A percentile compares a stretch with the other conserved stretches of the same genome.
Evolutionary conservation across 176 grass and related monocot species (phyloP).

Genomic region (Ananas comosus): DNA sequence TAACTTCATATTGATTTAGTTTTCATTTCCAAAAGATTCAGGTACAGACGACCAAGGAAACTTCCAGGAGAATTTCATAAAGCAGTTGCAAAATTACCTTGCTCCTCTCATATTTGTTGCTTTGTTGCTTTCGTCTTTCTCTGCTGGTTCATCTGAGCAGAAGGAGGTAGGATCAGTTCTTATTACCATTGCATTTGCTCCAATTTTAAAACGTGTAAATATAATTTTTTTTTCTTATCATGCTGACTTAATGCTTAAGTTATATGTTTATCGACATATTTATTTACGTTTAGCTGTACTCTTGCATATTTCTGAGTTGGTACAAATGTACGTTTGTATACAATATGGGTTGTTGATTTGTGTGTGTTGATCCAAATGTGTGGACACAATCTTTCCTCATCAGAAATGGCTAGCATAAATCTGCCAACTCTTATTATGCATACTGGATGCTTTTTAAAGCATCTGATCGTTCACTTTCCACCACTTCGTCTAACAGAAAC

Average conservation of each 20-base stretch:
- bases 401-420: no score
- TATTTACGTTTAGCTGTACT: no score
- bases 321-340: no score
- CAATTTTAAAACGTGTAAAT: constrained; percentile 2
- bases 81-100: constrained; percentile 44
- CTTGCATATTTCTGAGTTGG: no score
- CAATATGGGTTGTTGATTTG: neutral
- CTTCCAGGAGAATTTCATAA: constrained; percentile 34
- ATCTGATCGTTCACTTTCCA: no score
- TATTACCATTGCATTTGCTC: neutral
- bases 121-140: constrained; percentile 44
- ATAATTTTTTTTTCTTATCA: neutral
- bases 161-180: constrained; percentile 60
- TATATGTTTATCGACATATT: no score
- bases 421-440: no score
- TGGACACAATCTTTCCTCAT: no score
- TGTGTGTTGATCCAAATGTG: neutral
- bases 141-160: constrained; percentile 25
- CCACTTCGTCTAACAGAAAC: no score
- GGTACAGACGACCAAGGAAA: constrained; percentile 42
- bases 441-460: no score
- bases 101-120: constrained; percentile 50
- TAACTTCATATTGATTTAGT: constrained; percentile 8
- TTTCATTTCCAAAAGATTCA: constrained; percentile 45
- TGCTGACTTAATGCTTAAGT: no score